Evolutionary conservation across 208 protist genomes (phyloP).

Genomic region (Jaenimonas drosophilae): DNA sequence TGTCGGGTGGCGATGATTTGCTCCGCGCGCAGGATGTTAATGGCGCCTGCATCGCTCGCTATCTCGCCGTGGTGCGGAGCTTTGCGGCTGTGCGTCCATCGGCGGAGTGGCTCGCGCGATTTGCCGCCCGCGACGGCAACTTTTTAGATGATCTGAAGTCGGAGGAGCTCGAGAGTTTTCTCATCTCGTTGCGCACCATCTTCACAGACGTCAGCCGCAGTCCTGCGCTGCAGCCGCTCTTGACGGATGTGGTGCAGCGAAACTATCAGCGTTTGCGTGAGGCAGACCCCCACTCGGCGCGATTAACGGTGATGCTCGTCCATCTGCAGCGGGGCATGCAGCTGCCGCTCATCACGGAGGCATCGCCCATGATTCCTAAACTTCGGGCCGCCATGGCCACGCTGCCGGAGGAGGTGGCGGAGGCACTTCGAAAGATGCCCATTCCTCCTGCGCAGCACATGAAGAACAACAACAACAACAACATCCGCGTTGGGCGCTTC

Average conservation of each 20-base stretch:
- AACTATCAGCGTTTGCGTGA: slow-evolving; percentile 9
- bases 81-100: slow-evolving; percentile 20
- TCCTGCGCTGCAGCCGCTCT: slow-evolving; percentile 39
- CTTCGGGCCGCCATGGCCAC: slow-evolving; percentile 14
- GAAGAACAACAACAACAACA: neutral
- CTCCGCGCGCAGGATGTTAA: slow-evolving; percentile 11
- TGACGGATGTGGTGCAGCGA: slow-evolving; percentile 25
- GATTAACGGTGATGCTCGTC: slow-evolving; percentile 54
- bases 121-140: slow-evolving; percentile 12
- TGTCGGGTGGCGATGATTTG: slow-evolving; percentile 37
- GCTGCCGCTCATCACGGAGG: slow-evolving; percentile 35
- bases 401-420: slow-evolving; percentile 28
- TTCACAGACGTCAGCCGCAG: slow-evolving; percentile 43
- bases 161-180: slow-evolving; percentile 41
- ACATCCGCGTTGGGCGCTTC: neutral
- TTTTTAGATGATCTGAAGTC: neutral
- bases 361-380: slow-evolving; percentile 12
- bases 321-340: slow-evolving; percentile 63
- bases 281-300: slow-evolving; percentile 17
- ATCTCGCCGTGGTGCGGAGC: slow-evolving; percentile 40
- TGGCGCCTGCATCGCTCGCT: slow-evolving; percentile 26
- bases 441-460: slow-evolving; percentile 16
- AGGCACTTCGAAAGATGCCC: slow-evolving; percentile 54
- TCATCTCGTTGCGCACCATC: slow-evolving; percentile 48
- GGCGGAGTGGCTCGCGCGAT: slow-evolving; percentile 42